Percentiles rank a stretch among this genome's conserved stretches.
These are phyloP conservation scores for Ambrosiella cleistominuta DNA, from an alignment of 2,329 filamentous ascomycete species.

Conservation along the genomic window DNA sequence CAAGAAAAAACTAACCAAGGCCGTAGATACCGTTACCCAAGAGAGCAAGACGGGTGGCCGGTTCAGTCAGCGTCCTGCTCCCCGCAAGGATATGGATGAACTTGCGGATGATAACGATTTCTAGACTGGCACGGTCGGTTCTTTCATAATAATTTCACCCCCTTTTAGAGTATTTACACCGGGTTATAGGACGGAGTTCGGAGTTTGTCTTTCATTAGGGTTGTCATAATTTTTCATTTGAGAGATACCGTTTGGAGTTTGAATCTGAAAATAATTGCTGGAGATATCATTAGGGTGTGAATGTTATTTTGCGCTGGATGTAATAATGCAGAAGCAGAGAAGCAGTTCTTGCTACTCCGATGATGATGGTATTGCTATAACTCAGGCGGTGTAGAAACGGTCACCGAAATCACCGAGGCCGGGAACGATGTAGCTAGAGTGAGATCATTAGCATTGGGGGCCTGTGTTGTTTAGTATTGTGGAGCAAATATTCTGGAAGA, in stretches of 20 bases:
- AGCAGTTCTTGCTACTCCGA: not conserved
- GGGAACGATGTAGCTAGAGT: slow-evolving; percentile 72
- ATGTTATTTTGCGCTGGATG: not conserved
- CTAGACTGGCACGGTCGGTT: not conserved
- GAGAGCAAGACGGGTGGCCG: slow-evolving; percentile 9
- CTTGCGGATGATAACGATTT: slow-evolving; percentile 10
- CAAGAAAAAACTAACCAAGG: not conserved
- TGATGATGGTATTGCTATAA: not conserved
- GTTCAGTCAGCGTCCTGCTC: slow-evolving; percentile 8
- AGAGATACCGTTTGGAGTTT: not conserved
- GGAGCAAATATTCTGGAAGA: not conserved
- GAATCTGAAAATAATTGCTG: not conserved
- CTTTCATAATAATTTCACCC: not conserved
- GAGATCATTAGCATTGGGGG: slow-evolving; percentile 6
- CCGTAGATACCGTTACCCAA: slow-evolving; percentile 8
- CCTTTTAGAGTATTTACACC: not conserved
- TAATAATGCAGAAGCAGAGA: not conserved
- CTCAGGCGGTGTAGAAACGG: slow-evolving; percentile 58
- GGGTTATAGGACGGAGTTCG: slow-evolving; percentile 6
- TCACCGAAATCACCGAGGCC: slow-evolving; percentile 92
- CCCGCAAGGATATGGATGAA: slow-evolving; percentile 9
- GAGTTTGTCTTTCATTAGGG: not conserved
- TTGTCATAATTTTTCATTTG: not conserved
- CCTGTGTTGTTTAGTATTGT: not conserved
- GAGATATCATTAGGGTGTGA: not conserved